Percentiles rank a stretch among this genome's conserved stretches.
These are phyloP conservation scores for Xylaria acuta DNA, from an alignment of 495 filamentous ascomycete genomes.

Conservation along the genomic window DNA sequence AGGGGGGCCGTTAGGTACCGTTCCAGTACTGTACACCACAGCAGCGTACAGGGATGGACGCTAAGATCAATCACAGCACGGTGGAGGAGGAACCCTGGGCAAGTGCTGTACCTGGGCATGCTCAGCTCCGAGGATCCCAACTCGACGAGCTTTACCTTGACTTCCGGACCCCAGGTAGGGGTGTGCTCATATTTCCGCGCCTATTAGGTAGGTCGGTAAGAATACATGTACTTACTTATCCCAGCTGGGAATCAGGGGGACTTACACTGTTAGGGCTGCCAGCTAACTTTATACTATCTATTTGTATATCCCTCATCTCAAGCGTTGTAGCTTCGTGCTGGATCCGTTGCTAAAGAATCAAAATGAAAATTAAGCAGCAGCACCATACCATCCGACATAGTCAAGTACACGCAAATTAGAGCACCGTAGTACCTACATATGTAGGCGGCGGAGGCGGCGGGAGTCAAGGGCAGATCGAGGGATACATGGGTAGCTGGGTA, in stretches of 20 bases:
- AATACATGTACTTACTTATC: background rate
- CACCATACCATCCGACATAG: background rate
- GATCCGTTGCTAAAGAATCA: background rate
- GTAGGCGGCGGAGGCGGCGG: background rate
- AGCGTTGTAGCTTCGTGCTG: background rate
- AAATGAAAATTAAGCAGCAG: background rate
- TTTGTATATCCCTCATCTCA: slow-evolving; percentile 9
- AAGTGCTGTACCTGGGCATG: background rate
- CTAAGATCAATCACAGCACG: slow-evolving; percentile 1
- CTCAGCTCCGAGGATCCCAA: slow-evolving; percentile 4
- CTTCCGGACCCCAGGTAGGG: background rate
- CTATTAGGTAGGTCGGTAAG: slow-evolving; percentile 3
- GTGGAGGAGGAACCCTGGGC: slow-evolving; percentile 8
- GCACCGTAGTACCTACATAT: background rate
- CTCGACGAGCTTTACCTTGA: background rate
- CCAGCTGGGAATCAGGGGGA: slow-evolving; percentile 2
- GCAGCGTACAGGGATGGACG: slow-evolving; percentile 2
- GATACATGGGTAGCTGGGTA: background rate
- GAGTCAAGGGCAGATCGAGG: background rate
- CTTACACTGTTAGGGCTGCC: background rate
- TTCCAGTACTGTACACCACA: background rate
- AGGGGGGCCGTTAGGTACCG: background rate
- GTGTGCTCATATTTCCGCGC: background rate
- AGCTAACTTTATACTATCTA: background rate
- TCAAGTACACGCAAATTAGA: background rate